Conservation (phyloP, 2,329 filamentous ascomycete species). For the Ophiognomonia clavigignenti-juglandacearum region DNA sequence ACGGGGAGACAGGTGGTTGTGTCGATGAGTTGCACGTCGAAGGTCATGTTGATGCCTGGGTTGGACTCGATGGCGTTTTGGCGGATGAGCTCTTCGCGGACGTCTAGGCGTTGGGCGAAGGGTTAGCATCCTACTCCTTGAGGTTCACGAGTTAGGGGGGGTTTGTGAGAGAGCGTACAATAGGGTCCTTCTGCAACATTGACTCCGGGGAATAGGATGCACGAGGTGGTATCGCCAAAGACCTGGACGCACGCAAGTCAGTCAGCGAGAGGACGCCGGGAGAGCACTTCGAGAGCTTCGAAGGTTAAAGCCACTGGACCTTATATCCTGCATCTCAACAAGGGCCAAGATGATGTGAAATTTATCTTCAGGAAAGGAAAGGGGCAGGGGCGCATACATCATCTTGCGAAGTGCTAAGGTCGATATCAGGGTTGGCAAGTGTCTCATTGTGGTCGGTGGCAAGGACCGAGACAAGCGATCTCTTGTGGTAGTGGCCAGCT, state of each 20-base stretch:
- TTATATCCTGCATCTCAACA: neutral
- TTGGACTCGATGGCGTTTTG: conserved; percentile 1
- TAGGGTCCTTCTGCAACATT: conserved; percentile 1
- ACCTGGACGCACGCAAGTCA: neutral
- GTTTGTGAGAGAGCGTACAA: neutral
- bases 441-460: conserved; percentile 5
- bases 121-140: neutral
- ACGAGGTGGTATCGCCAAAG: conserved; percentile 2
- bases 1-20: conserved; percentile 43
- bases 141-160: neutral
- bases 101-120: neutral
- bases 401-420: conserved; percentile 1
- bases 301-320: neutral
- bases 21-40: conserved; percentile 49
- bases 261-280: neutral
- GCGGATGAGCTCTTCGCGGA: conserved; percentile 2
- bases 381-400: neutral
- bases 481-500: neutral
- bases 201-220: neutral
- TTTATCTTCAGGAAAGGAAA: neutral
- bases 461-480: neutral
- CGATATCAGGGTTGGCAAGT: neutral
- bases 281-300: neutral
- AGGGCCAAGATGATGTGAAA: neutral
- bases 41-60: conserved; percentile 39